Conservation (phyloP, 805 yeast species). For the Candida silvicultrix region DNA sequence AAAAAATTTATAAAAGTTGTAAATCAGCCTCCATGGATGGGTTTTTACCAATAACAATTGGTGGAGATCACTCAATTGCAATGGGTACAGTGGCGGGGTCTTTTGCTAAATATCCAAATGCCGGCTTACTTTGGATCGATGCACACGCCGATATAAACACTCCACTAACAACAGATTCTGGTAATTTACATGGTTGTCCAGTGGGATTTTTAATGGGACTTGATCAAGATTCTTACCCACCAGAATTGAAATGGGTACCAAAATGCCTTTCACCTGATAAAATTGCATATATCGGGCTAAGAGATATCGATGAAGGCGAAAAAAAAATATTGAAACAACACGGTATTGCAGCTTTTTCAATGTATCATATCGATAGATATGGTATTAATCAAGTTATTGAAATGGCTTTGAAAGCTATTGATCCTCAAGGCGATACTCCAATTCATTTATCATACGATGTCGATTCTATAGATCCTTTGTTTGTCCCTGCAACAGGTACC, state of each 20-base stretch:
- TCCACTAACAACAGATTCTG: constrained; percentile 73
- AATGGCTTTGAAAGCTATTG: constrained; percentile 77
- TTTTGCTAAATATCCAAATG: constrained; percentile 71
- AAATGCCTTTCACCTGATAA: constrained; percentile 56
- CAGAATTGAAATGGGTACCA: constrained; percentile 78
- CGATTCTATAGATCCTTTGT: constrained; percentile 92
- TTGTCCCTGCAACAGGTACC: constrained; percentile 96
- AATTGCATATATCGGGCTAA: constrained; percentile 87
- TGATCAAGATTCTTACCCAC: constrained; percentile 60
- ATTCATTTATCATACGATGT: constrained; percentile 91
- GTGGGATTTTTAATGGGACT: constrained; percentile 86
- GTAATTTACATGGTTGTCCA: constrained; percentile 96
- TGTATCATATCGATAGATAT: constrained; percentile 93
- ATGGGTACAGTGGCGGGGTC: constrained; percentile 90
- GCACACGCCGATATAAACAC: constrained; percentile 98
- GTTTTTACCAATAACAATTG: constrained; percentile 74
- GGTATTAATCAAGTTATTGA: constrained; percentile 90
- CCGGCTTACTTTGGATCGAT: constrained; percentile 92
- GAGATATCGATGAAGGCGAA: constrained; percentile 90
- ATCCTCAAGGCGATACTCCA: constrained; percentile 66
- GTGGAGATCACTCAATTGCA: constrained; percentile 97
- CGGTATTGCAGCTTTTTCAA: constrained; percentile 79
- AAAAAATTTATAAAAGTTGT: constrained; percentile 57
- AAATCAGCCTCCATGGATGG: constrained; percentile 38
- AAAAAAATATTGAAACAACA: constrained; percentile 63